Conservation (phyloP, 495 filamentous ascomycete species). For the Paragyromitra xinjiangensis region DNA sequence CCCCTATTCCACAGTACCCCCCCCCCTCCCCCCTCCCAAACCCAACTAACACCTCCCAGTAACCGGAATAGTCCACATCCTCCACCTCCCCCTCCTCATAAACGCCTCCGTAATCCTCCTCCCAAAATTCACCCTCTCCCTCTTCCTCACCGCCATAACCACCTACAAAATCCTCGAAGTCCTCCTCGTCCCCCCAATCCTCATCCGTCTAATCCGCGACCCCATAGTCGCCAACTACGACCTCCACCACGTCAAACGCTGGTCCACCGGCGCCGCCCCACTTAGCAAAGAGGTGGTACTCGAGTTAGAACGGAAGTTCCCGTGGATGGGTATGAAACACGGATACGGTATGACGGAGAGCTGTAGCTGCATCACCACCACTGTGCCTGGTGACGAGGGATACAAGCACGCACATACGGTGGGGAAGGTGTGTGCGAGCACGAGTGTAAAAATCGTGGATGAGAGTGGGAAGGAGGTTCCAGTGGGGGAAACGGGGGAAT, state of each 20-base stretch:
- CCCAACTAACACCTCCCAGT: slow-evolving; percentile 47
- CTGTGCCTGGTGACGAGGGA: slow-evolving; percentile 64
- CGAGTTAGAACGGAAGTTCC: slow-evolving; percentile 66
- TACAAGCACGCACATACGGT: slow-evolving; percentile 64
- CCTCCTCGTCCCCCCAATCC: slow-evolving; percentile 74
- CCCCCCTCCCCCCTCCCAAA: slow-evolving; percentile 64
- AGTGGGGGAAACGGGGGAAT: slow-evolving; percentile 68
- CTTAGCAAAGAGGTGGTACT: slow-evolving; percentile 70
- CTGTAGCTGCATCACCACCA: slow-evolving; percentile 69
- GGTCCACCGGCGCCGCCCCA: slow-evolving; percentile 72
- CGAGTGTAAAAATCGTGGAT: slow-evolving; percentile 69
- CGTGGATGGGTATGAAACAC: slow-evolving; percentile 68
- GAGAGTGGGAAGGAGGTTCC: slow-evolving; percentile 63
- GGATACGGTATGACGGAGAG: slow-evolving; percentile 77
- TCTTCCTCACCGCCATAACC: slow-evolving; percentile 65
- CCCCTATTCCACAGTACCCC: slow-evolving; percentile 64
- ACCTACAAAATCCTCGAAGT: slow-evolving; percentile 67
- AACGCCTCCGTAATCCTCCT: slow-evolving; percentile 68
- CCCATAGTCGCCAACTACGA: slow-evolving; percentile 70
- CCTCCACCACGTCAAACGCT: slow-evolving; percentile 64
- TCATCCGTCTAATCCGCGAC: slow-evolving; percentile 73
- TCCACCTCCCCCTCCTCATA: slow-evolving; percentile 68
- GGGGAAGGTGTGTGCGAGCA: slow-evolving; percentile 69
- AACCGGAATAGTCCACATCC: slow-evolving; percentile 68
- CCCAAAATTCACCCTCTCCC: slow-evolving; percentile 66